Base-by-base conservation (phyloP, 2,329 filamentous ascomycete species). In the Alternaria atra region DNA sequence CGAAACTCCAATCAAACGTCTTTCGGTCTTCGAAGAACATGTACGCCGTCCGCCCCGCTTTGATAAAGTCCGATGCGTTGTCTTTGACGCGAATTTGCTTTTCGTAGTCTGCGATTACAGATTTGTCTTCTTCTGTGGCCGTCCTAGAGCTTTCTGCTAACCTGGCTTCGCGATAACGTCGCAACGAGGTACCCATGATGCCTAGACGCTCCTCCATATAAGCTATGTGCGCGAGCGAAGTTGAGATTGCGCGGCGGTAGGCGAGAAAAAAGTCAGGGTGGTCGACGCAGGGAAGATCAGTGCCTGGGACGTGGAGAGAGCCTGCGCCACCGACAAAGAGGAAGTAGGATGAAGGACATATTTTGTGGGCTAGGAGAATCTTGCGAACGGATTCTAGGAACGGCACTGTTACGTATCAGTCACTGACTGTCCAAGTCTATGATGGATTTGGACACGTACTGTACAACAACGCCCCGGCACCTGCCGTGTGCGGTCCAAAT, bases 21-120 rank as follows among this genome's bases (percentile, higher is more conserved):
- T 64, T 69, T 32, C 77, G 75, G 5, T 74, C 74, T 32, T 78
- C 73, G 10, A 78, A 79, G 34, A 79, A 78, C 74, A 78, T 77
- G 42, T 55, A 78, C 25, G 70, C 71, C n/a, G 76, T 74, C 2
- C 77, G 60, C 1, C 68, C 74, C 1, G 74, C 76, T 25, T 71
- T 75, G 15, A 77, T 76, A 15, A 77, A 77, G 60, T 74, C 70
- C 0, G 59, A 64, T 2, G 74, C 71, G 4, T 58, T 48, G 20
- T 77, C 73, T 27, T 74, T 74, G 3, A 12, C 34, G 29, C 58
- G 67, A 15, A 76, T 68, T 0, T 53, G 50, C 1, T 60, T 53
- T 46, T 77, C 75, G 25, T 75, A 77, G 30, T 67, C 66, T 7
- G 40, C 58, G 9, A 75, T 73, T 0, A 52, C 54, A 1, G 56